phyloP scores from a whole-genome alignment of 345 rosid species.

The Litchi chinensis region DNA sequence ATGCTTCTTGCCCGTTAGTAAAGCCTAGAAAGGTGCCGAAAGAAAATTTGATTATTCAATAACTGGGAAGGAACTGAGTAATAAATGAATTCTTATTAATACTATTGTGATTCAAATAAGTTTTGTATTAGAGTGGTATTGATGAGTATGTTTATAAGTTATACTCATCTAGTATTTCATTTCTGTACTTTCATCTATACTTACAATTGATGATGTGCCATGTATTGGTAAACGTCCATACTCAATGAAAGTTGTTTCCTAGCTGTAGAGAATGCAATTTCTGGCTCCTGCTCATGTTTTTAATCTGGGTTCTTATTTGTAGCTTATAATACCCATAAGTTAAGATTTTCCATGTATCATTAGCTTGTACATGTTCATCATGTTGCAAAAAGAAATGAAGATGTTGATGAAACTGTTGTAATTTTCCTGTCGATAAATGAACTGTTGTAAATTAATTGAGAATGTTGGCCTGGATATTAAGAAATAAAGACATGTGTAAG shows the following conservation, averaged over 20 bases:
- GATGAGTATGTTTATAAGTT: constrained; percentile 7
- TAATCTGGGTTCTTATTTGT: not conserved
- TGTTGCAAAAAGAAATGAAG: not conserved
- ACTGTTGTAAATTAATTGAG: not conserved
- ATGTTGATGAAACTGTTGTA: not conserved
- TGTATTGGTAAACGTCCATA: not conserved
- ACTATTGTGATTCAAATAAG: constrained; percentile 5
- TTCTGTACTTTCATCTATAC: not conserved
- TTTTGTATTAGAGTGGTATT: not conserved
- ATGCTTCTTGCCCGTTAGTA: constrained; percentile 28
- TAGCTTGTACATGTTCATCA: not conserved
- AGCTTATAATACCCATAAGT: not conserved
- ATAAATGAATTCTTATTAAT: constrained; percentile 3
- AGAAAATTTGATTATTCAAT: constrained; percentile 11
- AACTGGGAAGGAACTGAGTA: constrained; percentile 11
- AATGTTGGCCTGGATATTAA: not conserved
- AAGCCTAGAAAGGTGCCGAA: constrained; percentile 17
- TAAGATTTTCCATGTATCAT: not conserved
- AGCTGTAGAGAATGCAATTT: not conserved
- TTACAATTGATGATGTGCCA: not conserved
- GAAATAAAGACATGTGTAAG: not conserved
- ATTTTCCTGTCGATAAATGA: too few species aligned
- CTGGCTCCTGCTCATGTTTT: too few species aligned
- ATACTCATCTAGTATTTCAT: not conserved
- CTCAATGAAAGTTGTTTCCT: not conserved